These are phyloP conservation scores for Penicillium samsonianum DNA, from an alignment of 495 filamentous ascomycete species.

Conservation along the genomic window DNA sequence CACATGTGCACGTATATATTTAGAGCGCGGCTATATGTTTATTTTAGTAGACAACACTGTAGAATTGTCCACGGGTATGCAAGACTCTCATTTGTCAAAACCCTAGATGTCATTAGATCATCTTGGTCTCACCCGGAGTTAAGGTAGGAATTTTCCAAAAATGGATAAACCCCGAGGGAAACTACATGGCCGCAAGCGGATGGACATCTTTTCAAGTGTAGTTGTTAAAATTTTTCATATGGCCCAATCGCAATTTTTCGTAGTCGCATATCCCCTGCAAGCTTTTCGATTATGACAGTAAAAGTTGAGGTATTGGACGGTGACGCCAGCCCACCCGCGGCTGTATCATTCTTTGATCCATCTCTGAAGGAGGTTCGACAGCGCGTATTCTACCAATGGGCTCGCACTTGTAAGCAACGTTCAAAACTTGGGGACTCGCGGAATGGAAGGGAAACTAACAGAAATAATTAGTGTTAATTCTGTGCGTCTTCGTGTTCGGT, in stretches of 20 bases:
- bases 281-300: background rate
- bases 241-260: background rate
- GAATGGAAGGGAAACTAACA: conserved; percentile 1
- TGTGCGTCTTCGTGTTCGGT: conserved; percentile 53
- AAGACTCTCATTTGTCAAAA: background rate
- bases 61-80: background rate
- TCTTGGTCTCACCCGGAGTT: conserved; percentile 4
- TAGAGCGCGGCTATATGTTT: background rate
- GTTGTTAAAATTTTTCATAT: background rate
- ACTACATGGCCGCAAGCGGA: conserved; percentile 16
- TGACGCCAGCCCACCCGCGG: conserved; percentile 32
- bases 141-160: conserved; percentile 11
- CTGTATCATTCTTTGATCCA: conserved; percentile 55
- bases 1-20: background rate
- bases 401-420: conserved; percentile 28
- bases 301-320: conserved; percentile 9
- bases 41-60: background rate
- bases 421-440: background rate
- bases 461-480: conserved; percentile 46
- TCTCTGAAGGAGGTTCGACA: conserved; percentile 48
- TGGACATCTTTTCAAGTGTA: background rate
- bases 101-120: background rate
- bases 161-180: conserved; percentile 8
- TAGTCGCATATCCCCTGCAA: background rate
- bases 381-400: conserved; percentile 43